Evolutionary conservation across 129 eudicot genomes (phyloP).

Genomic region (sunflower (Helianthus annuus)): HanXRQr2.0-SUNRISE NC_035447.2:112428449-112428948

Average conservation of each 20-base stretch:
- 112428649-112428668: not conserved
- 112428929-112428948: not conserved
- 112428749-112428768: not conserved
- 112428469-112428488: too few species aligned
- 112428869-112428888: slow-evolving; percentile 2
- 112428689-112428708: slow-evolving; percentile 18
- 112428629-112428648: slow-evolving; percentile 18
- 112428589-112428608: slow-evolving; percentile 30
- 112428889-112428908: slow-evolving; percentile 14
- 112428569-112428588: slow-evolving; percentile 21
- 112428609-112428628: slow-evolving; percentile 12
- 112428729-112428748: not conserved
- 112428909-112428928: not conserved
- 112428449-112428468: not conserved
- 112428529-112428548: not conserved
- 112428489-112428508: too few species aligned
- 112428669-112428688: slow-evolving; percentile 15
- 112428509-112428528: not conserved
- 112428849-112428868: not conserved
- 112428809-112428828: too few species aligned
- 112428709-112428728: not conserved
- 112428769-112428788: slow-evolving; percentile 10
- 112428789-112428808: slow-evolving; percentile 15
- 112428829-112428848: not conserved
- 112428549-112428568: slow-evolving; percentile 21